A percentile compares a stretch with the other conserved stretches of the same genome.
phyloP scores from a whole-genome alignment of 2,329 filamentous ascomycete genomes.

The Thielaviopsis euricoi region DNA sequence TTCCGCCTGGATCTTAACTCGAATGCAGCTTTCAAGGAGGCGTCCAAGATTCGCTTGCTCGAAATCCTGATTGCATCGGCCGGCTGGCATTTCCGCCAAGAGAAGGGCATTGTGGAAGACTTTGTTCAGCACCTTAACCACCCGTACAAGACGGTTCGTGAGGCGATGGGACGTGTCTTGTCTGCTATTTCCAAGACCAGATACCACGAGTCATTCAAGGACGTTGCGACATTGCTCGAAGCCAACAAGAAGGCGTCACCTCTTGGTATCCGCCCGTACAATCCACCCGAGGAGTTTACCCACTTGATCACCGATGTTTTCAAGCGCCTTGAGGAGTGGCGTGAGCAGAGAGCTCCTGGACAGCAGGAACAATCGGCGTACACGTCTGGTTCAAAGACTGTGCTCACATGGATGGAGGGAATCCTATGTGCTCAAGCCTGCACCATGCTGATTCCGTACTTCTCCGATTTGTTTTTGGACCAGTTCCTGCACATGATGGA shows the following conservation, averaged over 20 bases:
- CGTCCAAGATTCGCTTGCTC: slow-evolving; percentile 82
- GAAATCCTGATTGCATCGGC: slow-evolving; percentile 75
- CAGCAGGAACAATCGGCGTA: slow-evolving; percentile 90
- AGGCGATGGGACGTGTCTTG: slow-evolving; percentile 82
- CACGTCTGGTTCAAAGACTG: slow-evolving; percentile 90
- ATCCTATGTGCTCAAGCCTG: slow-evolving; percentile 87
- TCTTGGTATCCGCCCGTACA: slow-evolving; percentile 71
- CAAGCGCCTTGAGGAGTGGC: slow-evolving; percentile 67
- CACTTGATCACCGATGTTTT: slow-evolving; percentile 62
- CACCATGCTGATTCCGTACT: slow-evolving; percentile 78
- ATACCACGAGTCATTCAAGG: slow-evolving; percentile 85
- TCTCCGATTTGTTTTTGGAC: slow-evolving; percentile 75
- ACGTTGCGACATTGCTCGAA: slow-evolving; percentile 58
- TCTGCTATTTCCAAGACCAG: slow-evolving; percentile 77
- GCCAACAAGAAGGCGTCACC: slow-evolving; percentile 66
- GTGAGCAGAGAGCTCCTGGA: slow-evolving; percentile 64
- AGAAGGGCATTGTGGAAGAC: slow-evolving; percentile 74
- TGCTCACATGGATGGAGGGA: slow-evolving; percentile 85
- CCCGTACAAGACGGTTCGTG: slow-evolving; percentile 92
- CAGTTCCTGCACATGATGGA: slow-evolving; percentile 99
- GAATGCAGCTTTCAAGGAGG: slow-evolving; percentile 97
- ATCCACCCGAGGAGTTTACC: slow-evolving; percentile 57
- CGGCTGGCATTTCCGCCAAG: slow-evolving; percentile 91
- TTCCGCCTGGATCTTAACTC: slow-evolving; percentile 90
- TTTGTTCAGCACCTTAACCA: slow-evolving; percentile 88